A percentile compares a stretch with the other conserved stretches of the same genome.
phyloP scores from a whole-genome alignment of 768 basidiomycete genomes.

The Pleurotus sapidus region DNA sequence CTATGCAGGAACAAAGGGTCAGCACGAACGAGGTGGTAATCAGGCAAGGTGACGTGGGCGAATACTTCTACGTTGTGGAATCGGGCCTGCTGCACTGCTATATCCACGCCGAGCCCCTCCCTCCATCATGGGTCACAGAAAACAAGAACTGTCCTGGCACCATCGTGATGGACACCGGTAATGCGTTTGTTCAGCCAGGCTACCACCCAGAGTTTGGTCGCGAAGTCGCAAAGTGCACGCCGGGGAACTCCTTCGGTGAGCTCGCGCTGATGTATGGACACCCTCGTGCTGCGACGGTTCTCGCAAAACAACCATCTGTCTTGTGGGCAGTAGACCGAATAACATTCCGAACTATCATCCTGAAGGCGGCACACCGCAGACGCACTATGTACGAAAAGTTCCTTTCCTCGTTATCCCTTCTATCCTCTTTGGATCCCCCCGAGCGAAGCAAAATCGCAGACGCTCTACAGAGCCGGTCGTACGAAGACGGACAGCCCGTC shows the following conservation, averaged over 20 bases:
- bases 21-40: slow-evolving; percentile 85
- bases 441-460: slow-evolving; percentile 98
- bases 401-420: slow-evolving; percentile 83
- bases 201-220: slow-evolving; percentile 73
- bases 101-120: slow-evolving; percentile 64
- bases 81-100: slow-evolving; percentile 83
- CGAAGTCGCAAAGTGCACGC: slow-evolving; percentile 80
- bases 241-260: slow-evolving; percentile 91
- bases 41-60: slow-evolving; percentile 94
- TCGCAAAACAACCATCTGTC: slow-evolving; percentile 78
- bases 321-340: slow-evolving; percentile 97
- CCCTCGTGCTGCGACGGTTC: slow-evolving; percentile 90
- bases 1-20: slow-evolving; percentile 88
- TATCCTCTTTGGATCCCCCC: slow-evolving; percentile 80
- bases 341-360: slow-evolving; percentile 96
- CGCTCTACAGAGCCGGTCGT: slow-evolving; percentile 81
- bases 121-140: slow-evolving; percentile 54
- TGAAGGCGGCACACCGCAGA: slow-evolving; percentile 87
- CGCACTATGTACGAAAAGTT: slow-evolving; percentile 97
- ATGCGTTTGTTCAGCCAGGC: slow-evolving; percentile 60
- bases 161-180: slow-evolving; percentile 29
- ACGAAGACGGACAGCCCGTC: slow-evolving; percentile 82
- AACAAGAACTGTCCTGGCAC: slow-evolving; percentile 31
- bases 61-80: slow-evolving; percentile 98
- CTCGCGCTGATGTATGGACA: slow-evolving; percentile 98